A percentile compares a stretch with the other conserved stretches of the same genome.
These are phyloP conservation scores for Millerozyma acaciae DNA, from an alignment of 805 yeast genomes.

Conservation along the genomic window DNA sequence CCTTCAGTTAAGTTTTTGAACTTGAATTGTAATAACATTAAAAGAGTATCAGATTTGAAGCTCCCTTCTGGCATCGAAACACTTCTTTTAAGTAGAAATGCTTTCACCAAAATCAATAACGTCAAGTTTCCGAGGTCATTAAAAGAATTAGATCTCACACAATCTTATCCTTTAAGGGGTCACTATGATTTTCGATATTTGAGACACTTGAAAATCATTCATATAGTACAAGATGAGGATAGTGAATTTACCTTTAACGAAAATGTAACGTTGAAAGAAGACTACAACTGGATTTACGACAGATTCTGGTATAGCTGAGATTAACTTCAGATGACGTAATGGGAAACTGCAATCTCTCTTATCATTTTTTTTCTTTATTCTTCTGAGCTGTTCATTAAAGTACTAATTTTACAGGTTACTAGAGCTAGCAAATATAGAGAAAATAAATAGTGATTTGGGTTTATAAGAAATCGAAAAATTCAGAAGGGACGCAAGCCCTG, in stretches of 20 bases:
- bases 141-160: background rate
- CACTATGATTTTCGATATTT: background rate
- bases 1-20: background rate
- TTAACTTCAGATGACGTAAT: too few species aligned
- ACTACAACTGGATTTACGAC: constrained; percentile 1
- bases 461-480: background rate
- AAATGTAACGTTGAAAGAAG: background rate
- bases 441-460: too few species aligned
- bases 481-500: constrained; percentile 1
- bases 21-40: constrained; percentile 1
- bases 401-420: too few species aligned
- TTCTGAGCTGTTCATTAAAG: too few species aligned
- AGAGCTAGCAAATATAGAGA: too few species aligned
- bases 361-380: too few species aligned
- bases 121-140: background rate
- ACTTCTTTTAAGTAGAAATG: constrained; percentile 1
- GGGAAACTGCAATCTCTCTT: too few species aligned
- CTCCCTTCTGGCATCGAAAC: background rate
- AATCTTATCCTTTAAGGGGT: background rate
- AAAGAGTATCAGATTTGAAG: background rate
- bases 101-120: background rate
- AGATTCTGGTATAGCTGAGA: background rate
- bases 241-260: background rate
- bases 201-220: background rate
- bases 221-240: background rate